These are phyloP conservation scores for Mollisiaceae sp. DNA, from an alignment of 2,329 filamentous ascomycete genomes.

Conservation along the genomic window DNA sequence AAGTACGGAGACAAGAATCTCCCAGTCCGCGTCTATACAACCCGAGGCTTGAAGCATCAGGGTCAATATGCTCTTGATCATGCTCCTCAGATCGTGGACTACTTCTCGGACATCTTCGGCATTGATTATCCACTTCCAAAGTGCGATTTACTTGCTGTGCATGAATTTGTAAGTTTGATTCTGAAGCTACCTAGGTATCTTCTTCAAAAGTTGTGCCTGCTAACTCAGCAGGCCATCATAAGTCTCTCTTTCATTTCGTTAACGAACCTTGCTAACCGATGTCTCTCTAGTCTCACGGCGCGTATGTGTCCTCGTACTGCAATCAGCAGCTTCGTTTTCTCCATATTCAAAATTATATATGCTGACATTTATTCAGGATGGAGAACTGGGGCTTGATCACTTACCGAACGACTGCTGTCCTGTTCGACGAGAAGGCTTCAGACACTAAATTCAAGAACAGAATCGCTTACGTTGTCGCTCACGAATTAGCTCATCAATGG, in stretches of 20 bases:
- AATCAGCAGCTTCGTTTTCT: background rate
- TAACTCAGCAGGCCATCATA: constrained; percentile 19
- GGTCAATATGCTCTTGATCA: constrained; percentile 88
- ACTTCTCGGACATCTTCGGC: constrained; percentile 92
- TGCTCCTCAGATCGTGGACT: constrained; percentile 91
- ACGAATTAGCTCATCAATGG: constrained; percentile 96
- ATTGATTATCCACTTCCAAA: constrained; percentile 95
- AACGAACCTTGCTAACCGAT: constrained; percentile 45
- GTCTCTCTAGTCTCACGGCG: constrained; percentile 60
- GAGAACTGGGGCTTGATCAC: constrained; percentile 93
- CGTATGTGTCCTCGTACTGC: constrained; percentile 58
- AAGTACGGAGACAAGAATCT: constrained; percentile 90
- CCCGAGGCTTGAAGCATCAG: constrained; percentile 90
- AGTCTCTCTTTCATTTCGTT: background rate
- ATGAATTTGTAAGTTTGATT: constrained; percentile 73
- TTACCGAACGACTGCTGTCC: constrained; percentile 90
- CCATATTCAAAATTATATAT: background rate
- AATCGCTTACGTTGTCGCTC: constrained; percentile 96
- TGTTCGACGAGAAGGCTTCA: constrained; percentile 94
- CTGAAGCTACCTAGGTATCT: background rate
- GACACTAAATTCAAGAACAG: constrained; percentile 91
- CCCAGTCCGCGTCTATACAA: constrained; percentile 95
- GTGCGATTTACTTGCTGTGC: constrained; percentile 86
- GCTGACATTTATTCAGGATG: constrained; percentile 30
- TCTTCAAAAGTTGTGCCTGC: background rate